Evolutionary conservation across 106 monocot species (phyloP).

Genomic region (Agapanthus africanus): DNA sequence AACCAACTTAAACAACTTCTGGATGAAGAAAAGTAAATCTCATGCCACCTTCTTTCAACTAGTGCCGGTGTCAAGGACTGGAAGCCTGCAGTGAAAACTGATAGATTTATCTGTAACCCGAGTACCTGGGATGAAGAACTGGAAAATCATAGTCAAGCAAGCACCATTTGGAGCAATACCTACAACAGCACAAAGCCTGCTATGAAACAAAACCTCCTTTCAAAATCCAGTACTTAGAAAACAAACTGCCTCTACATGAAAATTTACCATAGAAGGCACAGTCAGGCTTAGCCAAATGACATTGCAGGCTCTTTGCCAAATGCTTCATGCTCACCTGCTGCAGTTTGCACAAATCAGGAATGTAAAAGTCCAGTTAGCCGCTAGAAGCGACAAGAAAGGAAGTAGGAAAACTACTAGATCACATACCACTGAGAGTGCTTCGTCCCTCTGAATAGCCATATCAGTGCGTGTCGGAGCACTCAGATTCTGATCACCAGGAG

Average conservation of each 20-base stretch:
- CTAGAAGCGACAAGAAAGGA: neutral
- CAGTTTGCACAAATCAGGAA: slow-evolving; percentile 8
- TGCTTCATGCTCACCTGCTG: slow-evolving; percentile 98
- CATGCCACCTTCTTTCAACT: slow-evolving; percentile 25
- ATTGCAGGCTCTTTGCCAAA: slow-evolving; percentile 81
- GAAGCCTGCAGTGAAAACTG: slow-evolving; percentile 97
- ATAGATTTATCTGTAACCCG: slow-evolving; percentile 76
- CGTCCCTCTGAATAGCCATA: slow-evolving; percentile 82
- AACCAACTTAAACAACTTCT: too few species aligned
- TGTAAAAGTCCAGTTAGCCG: neutral
- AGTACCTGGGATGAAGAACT: slow-evolving; percentile 88
- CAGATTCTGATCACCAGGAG: slow-evolving; percentile 39
- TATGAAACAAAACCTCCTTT: neutral
- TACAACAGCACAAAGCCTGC: slow-evolving; percentile 15
- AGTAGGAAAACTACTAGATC: neutral
- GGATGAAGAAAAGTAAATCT: too few species aligned
- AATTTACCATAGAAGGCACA: slow-evolving; percentile 73
- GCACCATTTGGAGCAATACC: slow-evolving; percentile 73
- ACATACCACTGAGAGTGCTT: slow-evolving; percentile 74
- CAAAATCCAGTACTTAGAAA: neutral
- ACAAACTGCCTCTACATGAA: neutral
- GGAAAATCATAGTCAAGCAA: slow-evolving; percentile 94
- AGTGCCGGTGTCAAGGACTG: slow-evolving; percentile 67
- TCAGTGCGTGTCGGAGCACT: slow-evolving; percentile 63
- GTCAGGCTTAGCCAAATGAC: slow-evolving; percentile 90